Base-by-base conservation (phyloP, 169 alveolate species). In the Babesia sp. region DNA sequence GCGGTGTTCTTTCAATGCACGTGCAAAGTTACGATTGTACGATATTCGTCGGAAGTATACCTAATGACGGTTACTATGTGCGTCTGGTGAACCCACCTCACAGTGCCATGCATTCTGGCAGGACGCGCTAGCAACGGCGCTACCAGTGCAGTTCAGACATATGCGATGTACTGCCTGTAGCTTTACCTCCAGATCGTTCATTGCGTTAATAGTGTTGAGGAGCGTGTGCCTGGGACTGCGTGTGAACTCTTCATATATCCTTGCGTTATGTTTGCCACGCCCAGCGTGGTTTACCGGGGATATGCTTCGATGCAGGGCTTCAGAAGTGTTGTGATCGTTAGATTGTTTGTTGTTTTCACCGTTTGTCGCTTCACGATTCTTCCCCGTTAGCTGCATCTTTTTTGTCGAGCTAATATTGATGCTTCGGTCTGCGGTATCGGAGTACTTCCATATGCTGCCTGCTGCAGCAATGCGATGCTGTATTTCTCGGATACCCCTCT, bases 91-190 rank as follows among this genome's bases (percentile, higher is more conserved):
- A 69, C 54, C 54, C 33, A 83, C 73, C 48, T 73, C 73, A 24
- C 90, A 83, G 57, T 83, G 90, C 54, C 81, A 66, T 28, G 90
- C 85, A 50, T 83, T 75, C n/a, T 73, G 78, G 45, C 90, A 83
- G n/a, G 82, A 75, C 41, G 68, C 48, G 28, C 83, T 83, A 37
- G 61, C 76, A 59, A 68, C 73, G 48, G 81, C 80, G 20, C 84
- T 57, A 48, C 70, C 76, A 3, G 90, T 78, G 66, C 90, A 83
- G 31, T 26, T 50, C 22, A 61, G 73, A 42, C 90, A 83, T 20
- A 83, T 74, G 57, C 53, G 56, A 63, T 83, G 55, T 12, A 83
- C 36, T 26, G 69, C 75, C n/a, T 57, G 59, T 0, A 83, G n/a
- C 53, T 44, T 68, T 24, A 41, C 56, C 54, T 83, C 84, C 6